Base-by-base conservation (phyloP, 495 filamentous ascomycete species). In the Aspergillus steynii region DNA sequence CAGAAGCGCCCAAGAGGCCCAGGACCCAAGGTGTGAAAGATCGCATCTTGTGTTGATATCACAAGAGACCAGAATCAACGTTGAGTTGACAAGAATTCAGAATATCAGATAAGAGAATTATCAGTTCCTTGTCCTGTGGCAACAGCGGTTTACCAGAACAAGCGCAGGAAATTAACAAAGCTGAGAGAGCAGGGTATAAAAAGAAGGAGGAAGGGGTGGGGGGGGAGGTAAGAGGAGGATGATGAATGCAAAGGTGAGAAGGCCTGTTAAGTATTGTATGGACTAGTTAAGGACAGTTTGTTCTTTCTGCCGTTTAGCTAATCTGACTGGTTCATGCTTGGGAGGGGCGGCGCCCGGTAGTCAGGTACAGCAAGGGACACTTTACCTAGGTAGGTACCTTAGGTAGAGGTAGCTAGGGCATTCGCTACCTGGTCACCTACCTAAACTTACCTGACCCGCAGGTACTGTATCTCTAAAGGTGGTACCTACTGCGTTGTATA, bases 1-100 rank as follows among this genome's bases (percentile, higher is more conserved):
- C 82, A 45, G 82, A 76, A 65, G 83, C 83, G 61, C 83, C 83
- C 29, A 86, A 71, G 58, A 91, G 81, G 73, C 77, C 77, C 63
- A 91, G 76, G 72, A 83, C 82, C 64, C 80, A 67, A 61, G 77
- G 82, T 67, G 73, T 71, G 68, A 85, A 82, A 55, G 78, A 83
- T 60, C 82, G 80, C 86, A 89, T 89, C 37, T 66, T 82, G 27
- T 34, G 28, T 34, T 54, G 29, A 29, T 53, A 10, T 58, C 55
- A 58, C 51, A 14, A 12, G 32, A 51, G 50, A 56, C 1, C 12
- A 14, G 37, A 34, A 34, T 34, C 3, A 32, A 61, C 51, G 59
- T 56, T 49, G 58, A 53, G 1, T 0, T 42, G 37, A 42, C 1
- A 1, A 42, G 9, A 14, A 42, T 53, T 29, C 25, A 32, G 34